Conservation (phyloP, 352 stramenopile genomes). For the Phytophthora nicotianae region DNA sequence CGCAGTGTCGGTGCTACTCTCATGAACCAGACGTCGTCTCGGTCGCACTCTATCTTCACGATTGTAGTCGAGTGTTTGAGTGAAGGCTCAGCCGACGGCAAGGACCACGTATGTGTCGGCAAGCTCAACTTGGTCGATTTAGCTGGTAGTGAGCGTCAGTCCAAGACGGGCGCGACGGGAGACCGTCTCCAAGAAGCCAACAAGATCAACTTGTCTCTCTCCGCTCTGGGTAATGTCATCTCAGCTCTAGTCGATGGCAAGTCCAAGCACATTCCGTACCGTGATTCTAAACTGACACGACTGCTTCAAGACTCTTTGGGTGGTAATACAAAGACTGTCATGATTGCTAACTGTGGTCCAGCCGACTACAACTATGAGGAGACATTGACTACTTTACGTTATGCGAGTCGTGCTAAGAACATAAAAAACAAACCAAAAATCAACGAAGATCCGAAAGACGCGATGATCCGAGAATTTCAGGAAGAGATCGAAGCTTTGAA, state of each 20-base stretch:
- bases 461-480: conserved; percentile 97
- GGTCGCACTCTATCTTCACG: conserved; percentile 98
- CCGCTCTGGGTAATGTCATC: conserved; percentile 87
- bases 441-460: conserved; percentile 98
- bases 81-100: conserved; percentile 64
- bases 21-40: conserved; percentile 98
- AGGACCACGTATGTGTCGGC: conserved; percentile 94
- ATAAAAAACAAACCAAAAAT: conserved; percentile 99
- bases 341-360: conserved; percentile 97
- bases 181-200: conserved; percentile 80
- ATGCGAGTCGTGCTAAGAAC: conserved; percentile 98
- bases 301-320: conserved; percentile 96
- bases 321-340: conserved; percentile 98
- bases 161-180: conserved; percentile 74
- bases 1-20: conserved; percentile 94
- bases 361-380: conserved; percentile 98
- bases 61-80: conserved; percentile 95
- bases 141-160: conserved; percentile 74
- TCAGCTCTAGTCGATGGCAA: conserved; percentile 86
- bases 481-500: conserved; percentile 96
- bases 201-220: conserved; percentile 85
- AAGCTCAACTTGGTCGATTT: conserved; percentile 96
- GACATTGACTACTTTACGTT: conserved; percentile 94
- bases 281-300: conserved; percentile 97
- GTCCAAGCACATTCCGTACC: conserved; percentile 85